A percentile compares a stretch with the other conserved stretches of the same genome.
phyloP scores from a whole-genome alignment of 441 rosid genomes.

The Euphorbia schlechtendalii region DNA sequence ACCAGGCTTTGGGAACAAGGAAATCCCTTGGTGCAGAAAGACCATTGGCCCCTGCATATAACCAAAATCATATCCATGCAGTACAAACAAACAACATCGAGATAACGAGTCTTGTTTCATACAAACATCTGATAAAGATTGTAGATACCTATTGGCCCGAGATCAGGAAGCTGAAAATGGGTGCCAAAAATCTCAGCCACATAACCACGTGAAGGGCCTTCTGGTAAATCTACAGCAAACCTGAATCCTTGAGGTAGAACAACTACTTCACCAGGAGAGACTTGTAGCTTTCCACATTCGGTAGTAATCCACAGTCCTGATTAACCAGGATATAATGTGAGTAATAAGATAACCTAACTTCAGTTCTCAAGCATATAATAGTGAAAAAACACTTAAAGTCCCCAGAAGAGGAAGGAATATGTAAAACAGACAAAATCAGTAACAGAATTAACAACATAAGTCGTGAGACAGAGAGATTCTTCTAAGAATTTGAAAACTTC shows the following conservation, averaged over 20 bases:
- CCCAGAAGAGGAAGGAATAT: not conserved
- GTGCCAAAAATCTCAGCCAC: conserved; percentile 84
- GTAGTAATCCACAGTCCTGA: conserved; percentile 87
- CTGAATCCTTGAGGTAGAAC: conserved; percentile 93
- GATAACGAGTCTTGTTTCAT: conserved; percentile 9
- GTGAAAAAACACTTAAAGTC: not conserved
- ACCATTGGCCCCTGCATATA: conserved; percentile 78
- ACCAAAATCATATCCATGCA: conserved; percentile 14
- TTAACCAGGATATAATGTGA: conserved; percentile 10
- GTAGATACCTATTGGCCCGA: conserved; percentile 83
- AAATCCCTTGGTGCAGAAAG: conserved; percentile 91
- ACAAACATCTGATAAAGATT: conserved; percentile 15
- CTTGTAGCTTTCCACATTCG: conserved; percentile 84
- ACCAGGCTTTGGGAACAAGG: conserved; percentile 82
- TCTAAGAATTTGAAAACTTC: too few species aligned
- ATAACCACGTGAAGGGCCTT: conserved; percentile 89
- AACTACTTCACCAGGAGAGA: conserved; percentile 80
- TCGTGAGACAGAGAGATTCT: not conserved
- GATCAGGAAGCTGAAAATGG: conserved; percentile 98
- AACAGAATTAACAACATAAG: not conserved
- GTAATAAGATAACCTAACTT: not conserved
- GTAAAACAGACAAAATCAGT: not conserved
- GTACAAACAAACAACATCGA: not conserved
- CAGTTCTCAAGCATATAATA: not conserved
- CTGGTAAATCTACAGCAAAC: conserved; percentile 60